A percentile compares a stretch with the other conserved stretches of the same genome.
Conservation (phyloP, 495 filamentous ascomycete species). For the Hypoxylon trugodes region DNA sequence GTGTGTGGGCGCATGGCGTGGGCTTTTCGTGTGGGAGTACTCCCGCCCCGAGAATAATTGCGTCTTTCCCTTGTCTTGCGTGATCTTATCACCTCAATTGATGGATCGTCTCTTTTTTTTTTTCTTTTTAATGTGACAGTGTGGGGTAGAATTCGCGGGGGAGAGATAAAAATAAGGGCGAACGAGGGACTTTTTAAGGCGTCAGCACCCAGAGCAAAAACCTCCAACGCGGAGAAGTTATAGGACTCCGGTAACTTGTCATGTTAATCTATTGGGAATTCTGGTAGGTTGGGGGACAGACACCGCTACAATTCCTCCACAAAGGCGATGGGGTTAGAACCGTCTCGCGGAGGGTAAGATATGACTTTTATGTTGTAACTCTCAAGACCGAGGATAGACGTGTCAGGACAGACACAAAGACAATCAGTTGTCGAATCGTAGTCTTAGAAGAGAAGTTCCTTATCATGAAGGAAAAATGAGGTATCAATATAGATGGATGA, state of each 20-base stretch:
- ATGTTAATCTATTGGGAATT: conserved; percentile 59
- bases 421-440: conserved; percentile 23
- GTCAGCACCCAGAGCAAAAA: conserved; percentile 59
- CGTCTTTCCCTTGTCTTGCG: conserved; percentile 36
- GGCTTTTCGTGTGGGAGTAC: conserved; percentile 34
- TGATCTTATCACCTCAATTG: conserved; percentile 49
- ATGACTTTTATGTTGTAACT: conserved; percentile 27
- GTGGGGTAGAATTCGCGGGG: conserved; percentile 52
- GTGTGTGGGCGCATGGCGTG: conserved; percentile 58
- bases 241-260: conserved; percentile 61
- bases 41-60: conserved; percentile 40
- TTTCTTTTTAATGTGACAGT: conserved; percentile 36
- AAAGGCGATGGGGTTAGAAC: conserved; percentile 40
- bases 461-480: conserved; percentile 24
- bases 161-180: conserved; percentile 40
- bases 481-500: conserved; percentile 30
- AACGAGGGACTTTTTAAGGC: conserved; percentile 50
- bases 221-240: conserved; percentile 65
- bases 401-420: conserved; percentile 11
- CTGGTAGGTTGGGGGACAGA: conserved; percentile 43
- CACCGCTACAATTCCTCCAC: conserved; percentile 53
- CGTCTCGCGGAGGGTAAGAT: conserved; percentile 33
- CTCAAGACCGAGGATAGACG: conserved; percentile 22
- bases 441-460: conserved; percentile 20
- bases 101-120: conserved; percentile 19